phyloP scores from a whole-genome alignment of 2,329 filamentous ascomycete species.

The Diaporthe citrichinensis region DNA sequence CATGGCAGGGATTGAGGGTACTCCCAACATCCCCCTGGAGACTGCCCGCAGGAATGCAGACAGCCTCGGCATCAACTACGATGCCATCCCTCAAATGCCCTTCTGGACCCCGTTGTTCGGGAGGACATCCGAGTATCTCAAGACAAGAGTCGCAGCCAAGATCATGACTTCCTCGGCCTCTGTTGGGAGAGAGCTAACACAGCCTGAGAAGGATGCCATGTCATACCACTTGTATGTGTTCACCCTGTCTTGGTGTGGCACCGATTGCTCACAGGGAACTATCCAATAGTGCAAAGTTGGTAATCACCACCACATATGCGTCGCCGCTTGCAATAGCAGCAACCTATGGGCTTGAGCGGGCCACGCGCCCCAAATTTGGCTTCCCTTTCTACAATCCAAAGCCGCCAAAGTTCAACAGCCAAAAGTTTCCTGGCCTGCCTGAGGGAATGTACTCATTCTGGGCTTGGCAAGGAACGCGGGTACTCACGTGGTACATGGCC shows the following conservation, averaged over 20 bases:
- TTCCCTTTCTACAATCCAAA: constrained; percentile 59
- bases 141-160: constrained; percentile 27
- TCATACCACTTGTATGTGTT: constrained; percentile 43
- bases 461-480: constrained; percentile 55
- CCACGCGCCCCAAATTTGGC: constrained; percentile 50
- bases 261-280: not conserved
- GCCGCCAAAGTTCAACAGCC: constrained; percentile 49
- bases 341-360: constrained; percentile 46
- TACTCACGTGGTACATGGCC: constrained; percentile 51
- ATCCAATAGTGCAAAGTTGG: constrained; percentile 46
- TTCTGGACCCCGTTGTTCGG: constrained; percentile 31
- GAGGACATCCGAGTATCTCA: not conserved
- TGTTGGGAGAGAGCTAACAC: constrained; percentile 43
- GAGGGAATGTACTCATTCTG: constrained; percentile 45
- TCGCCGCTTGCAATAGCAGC: constrained; percentile 46
- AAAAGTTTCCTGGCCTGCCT: constrained; percentile 50
- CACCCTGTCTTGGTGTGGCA: not conserved
- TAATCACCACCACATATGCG: constrained; percentile 48
- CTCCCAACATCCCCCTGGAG: constrained; percentile 1
- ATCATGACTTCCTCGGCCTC: constrained; percentile 34
- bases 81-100: constrained; percentile 34
- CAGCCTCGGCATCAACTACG: constrained; percentile 40
- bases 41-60: constrained; percentile 37
- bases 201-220: constrained; percentile 48
- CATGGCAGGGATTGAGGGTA: constrained; percentile 1